Base-by-base conservation (phyloP, 305 asterid genomes). In the Fraxinus sp. region DNA sequence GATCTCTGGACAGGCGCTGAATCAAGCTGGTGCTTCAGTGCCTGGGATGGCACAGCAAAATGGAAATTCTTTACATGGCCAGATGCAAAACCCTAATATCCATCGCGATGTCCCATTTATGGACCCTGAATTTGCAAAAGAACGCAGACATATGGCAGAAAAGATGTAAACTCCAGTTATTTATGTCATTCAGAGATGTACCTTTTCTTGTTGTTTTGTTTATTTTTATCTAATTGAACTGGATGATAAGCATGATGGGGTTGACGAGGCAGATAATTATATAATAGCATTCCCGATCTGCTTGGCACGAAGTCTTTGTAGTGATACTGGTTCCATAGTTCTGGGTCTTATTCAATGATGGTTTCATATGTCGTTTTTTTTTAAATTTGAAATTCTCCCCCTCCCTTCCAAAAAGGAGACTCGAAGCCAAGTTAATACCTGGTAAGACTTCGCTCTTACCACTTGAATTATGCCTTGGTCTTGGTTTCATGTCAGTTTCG, bases 1-100 rank as follows among this genome's bases (percentile, higher is more conserved):
- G 89, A 89, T 92, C 75, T 83, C 95, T 0, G 97, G 97, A 77
- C 97, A 92, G 90, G 94, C 90, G 79, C 88, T 95, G 39, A 92
- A 88, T 81, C 98, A 92, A 86, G 84, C 92, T 79, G 92, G 91
- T 84, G 81, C 85, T 82, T 83, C 90, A 83, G 85, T 88, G 86
- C 86, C 93, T 37, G 96, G 89, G 78, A 52, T 86, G 26, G 86
- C 90, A 44, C 98, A 91, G 86, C 93, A 87, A 87, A 91, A 85
- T 86, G 97, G 92, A 81, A 92, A 84, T 92, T 83, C 89, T 82
- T 57, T 89, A 85, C 84, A 93, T 82, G 80, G 80, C 24, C 95
- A 88, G 88, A 89, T 93, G 95, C 98, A 92, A 89, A 92, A 89
- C 91, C 89, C 95, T 46, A 86, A 78, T 79, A 85, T 89, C 78